Conservation (phyloP, 176 grass and related monocot genomes). For the Oryza australiensis region DNA sequence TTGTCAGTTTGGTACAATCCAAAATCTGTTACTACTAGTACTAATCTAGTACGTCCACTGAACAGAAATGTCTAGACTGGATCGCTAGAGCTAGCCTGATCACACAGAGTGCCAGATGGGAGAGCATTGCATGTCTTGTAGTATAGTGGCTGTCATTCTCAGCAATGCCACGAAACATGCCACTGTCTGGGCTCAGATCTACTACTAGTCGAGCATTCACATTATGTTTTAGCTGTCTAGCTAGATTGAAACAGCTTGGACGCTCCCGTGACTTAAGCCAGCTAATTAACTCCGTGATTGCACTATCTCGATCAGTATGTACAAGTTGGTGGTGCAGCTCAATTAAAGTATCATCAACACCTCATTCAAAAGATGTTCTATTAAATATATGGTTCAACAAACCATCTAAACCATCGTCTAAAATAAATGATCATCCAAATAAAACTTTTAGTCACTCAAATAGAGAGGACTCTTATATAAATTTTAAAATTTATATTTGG, state of each 20-base stretch:
- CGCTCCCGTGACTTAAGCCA: background rate
- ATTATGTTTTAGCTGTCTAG: background rate
- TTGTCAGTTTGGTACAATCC: background rate
- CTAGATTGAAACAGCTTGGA: background rate
- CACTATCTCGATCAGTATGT: background rate
- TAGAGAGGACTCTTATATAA: no score
- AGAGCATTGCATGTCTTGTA: background rate
- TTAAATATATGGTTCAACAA: no score
- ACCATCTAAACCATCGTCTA: no score
- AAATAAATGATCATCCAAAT: no score
- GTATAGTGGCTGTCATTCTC: background rate
- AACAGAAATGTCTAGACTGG: background rate
- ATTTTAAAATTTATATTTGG: no score
- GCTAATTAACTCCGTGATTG: background rate
- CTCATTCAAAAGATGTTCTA: no score
- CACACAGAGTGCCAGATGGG: slow-evolving; percentile 2
- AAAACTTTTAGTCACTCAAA: no score
- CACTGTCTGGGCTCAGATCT: background rate
- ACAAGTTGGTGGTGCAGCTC: background rate
- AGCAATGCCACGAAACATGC: background rate
- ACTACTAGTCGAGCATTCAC: background rate
- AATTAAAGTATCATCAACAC: no score
- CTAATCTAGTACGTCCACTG: background rate
- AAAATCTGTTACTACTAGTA: background rate
- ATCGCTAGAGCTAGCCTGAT: background rate